Percentiles rank a stretch among this genome's conserved stretches.
Conservation (phyloP, 208 protist genomes). For the Trypanosoma vivax region DNA sequence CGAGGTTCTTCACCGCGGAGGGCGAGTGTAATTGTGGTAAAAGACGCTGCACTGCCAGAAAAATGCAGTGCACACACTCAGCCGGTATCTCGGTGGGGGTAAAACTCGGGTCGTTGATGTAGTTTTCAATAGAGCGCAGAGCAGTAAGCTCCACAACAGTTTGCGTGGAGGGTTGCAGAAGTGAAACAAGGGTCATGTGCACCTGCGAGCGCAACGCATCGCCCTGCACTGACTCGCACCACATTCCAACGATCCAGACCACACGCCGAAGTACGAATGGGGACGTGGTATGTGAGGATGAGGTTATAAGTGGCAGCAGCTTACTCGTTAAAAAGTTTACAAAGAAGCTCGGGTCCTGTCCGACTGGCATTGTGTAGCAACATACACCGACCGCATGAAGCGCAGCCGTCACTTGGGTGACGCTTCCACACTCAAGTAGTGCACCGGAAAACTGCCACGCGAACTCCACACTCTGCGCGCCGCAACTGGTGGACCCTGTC, state of each 20-base stretch:
- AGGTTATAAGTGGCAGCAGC: constrained; percentile 60
- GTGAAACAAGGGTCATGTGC: constrained; percentile 36
- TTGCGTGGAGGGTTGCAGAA: constrained; percentile 24
- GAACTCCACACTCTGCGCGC: constrained; percentile 11
- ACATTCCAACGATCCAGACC: constrained; percentile 83
- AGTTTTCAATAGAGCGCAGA: constrained; percentile 56
- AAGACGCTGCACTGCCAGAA: constrained; percentile 38
- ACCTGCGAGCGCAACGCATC: constrained; percentile 29
- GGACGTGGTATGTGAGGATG: constrained; percentile 10
- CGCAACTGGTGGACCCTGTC: constrained; percentile 49
- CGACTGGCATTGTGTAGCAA: constrained; percentile 67
- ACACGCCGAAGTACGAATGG: constrained; percentile 68
- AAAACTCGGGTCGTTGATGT: constrained; percentile 58
- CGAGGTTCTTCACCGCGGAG: constrained; percentile 32
- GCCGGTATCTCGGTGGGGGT: constrained; percentile 33
- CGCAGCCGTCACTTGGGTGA: constrained; percentile 42
- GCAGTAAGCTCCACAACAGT: constrained; percentile 44
- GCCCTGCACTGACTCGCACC: constrained; percentile 63
- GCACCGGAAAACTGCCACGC: constrained; percentile 53
- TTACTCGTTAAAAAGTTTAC: constrained; percentile 38
- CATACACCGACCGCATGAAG: constrained; percentile 82
- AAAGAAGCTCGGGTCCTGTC: constrained; percentile 29
- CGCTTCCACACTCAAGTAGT: constrained; percentile 34
- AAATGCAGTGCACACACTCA: constrained; percentile 35
- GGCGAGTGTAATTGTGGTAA: constrained; percentile 37